Percentiles rank a stretch among this genome's conserved stretches.
Evolutionary conservation across 257 asterid genomes (phyloP).

Genomic region (Ilex asprella): DNA sequence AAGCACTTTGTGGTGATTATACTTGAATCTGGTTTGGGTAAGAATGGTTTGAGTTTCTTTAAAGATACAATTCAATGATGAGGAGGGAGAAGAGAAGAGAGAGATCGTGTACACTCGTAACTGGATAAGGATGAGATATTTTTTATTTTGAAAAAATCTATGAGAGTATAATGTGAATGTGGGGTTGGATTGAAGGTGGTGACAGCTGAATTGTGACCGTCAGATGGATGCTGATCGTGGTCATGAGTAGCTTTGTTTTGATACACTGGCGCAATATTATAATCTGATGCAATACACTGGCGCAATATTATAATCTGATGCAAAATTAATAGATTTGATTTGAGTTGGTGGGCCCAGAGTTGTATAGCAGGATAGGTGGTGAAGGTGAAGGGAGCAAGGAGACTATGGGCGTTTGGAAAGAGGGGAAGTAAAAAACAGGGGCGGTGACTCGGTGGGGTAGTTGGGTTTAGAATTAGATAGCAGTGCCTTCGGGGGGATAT

Average conservation of each 20-base stretch:
- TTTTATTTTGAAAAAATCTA: neutral
- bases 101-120: neutral
- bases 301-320: no score
- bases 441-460: no score
- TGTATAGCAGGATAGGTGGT: neutral
- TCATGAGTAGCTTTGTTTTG: neutral
- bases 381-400: neutral
- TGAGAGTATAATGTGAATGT: neutral
- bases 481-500: no score
- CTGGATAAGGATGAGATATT: conserved; percentile 64
- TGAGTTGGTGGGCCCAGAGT: neutral
- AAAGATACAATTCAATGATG: neutral
- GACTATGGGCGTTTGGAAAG: neutral
- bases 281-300: no score
- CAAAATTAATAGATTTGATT: no score
- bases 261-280: no score
- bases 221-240: neutral
- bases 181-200: neutral
- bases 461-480: no score
- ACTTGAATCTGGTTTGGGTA: neutral
- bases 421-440: no score
- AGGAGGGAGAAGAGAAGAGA: neutral
- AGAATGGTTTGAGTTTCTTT: neutral
- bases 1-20: neutral
- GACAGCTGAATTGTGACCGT: neutral